phyloP scores from a whole-genome alignment of 2,329 filamentous ascomycete species.

The Clonostachys rosea region DNA sequence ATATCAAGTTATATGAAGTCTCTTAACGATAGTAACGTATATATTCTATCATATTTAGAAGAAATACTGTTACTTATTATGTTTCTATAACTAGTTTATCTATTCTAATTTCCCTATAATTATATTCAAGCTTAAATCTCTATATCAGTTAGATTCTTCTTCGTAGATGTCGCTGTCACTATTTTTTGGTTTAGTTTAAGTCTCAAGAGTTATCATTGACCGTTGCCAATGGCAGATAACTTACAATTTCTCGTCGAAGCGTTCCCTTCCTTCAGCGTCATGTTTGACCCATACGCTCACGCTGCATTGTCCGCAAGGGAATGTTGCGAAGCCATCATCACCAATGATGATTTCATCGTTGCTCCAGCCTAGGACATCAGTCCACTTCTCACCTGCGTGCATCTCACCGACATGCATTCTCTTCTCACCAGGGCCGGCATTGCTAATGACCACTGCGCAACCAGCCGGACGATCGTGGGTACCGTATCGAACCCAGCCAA shows the following conservation, averaged over 20 bases:
- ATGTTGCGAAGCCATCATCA: conserved; percentile 53
- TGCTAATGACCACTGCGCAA: conserved; percentile 53
- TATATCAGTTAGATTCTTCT: no score
- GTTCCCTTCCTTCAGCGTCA: conserved; percentile 42
- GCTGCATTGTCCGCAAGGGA: conserved; percentile 47
- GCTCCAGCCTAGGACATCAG: conserved; percentile 55
- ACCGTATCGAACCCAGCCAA: conserved; percentile 54
- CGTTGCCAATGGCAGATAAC: conserved; percentile 5
- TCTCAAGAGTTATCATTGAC: no score
- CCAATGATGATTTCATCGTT: conserved; percentile 54
- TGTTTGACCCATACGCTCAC: conserved; percentile 57
- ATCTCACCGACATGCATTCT: conserved; percentile 58
- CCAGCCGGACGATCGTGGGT: conserved; percentile 39
- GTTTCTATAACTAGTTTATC: no score
- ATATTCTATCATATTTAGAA: no score
- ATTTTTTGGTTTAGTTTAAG: no score
- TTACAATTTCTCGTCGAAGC: conserved; percentile 35
- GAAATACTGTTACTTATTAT: no score
- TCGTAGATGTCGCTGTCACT: no score
- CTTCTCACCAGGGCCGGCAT: conserved; percentile 42
- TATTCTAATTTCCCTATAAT: no score
- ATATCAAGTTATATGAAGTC: no score
- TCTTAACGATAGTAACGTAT: no score
- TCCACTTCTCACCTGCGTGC: conserved; percentile 59
- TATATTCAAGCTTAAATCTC: no score